phyloP scores from a whole-genome alignment of 192 early-diverging fungal genomes.

The Coemansia sp. region DNA sequence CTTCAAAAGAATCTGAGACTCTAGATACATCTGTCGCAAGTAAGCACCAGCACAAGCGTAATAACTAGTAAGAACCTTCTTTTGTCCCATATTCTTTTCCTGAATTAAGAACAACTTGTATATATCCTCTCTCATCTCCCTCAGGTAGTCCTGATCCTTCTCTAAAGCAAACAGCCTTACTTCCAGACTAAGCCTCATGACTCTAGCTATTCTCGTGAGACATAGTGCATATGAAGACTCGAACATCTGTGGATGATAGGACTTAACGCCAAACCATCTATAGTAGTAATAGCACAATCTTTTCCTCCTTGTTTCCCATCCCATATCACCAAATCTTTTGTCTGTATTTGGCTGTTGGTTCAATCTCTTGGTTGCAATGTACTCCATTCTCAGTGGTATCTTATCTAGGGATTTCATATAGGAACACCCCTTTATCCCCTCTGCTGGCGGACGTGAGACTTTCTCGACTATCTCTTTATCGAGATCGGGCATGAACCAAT shows the following conservation, averaged over 20 bases:
- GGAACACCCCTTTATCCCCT: background rate
- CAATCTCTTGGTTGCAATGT: background rate
- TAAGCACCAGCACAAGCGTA: slow-evolving; percentile 6
- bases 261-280: slow-evolving; percentile 4
- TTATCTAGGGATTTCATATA: slow-evolving; percentile 5
- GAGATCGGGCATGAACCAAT: slow-evolving; percentile 11
- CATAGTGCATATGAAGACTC: slow-evolving; percentile 1
- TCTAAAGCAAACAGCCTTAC: background rate
- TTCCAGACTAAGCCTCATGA: background rate
- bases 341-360: slow-evolving; percentile 3
- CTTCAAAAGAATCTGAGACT: background rate
- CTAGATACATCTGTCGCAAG: slow-evolving; percentile 12
- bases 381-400: background rate
- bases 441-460: background rate
- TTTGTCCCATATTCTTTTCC: slow-evolving; percentile 8
- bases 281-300: slow-evolving; percentile 13
- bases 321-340: background rate
- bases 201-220: slow-evolving; percentile 10
- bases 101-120: slow-evolving; percentile 6
- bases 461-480: background rate
- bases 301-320: slow-evolving; percentile 12
- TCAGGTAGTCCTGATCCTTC: slow-evolving; percentile 6
- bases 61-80: slow-evolving; percentile 4
- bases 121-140: slow-evolving; percentile 14
- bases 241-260: slow-evolving; percentile 18